Evolutionary conservation across 805 yeast species (phyloP), one percentile per base, ranked within the genome.

Genomic region (Hanseniaspora occidentalis): DNA sequence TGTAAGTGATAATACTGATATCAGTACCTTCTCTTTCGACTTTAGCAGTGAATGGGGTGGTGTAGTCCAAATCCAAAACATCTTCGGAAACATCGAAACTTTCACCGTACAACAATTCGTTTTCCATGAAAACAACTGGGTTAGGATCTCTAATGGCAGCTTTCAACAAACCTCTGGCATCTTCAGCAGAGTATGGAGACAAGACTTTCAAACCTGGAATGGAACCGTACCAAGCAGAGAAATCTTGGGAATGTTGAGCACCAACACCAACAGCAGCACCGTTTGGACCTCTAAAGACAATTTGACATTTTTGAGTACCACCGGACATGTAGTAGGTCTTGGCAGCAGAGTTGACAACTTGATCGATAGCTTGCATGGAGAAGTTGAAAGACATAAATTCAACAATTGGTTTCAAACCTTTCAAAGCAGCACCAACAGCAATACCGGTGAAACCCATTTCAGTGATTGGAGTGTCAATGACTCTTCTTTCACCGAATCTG

Each of bases 241-340:
- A 92, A 69, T 86, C 94, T 70, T 92, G 99, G 21, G 98, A 92
- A 70, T 92, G 99, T 69, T 92, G 99, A 44, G 99, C 99, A 54
- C 77, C 99, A 53, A 92, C 98, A 76, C 97, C 97, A 38, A 96
- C 96, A 52, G 98, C 96, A 38, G 98, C 96, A 67, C 98, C 99
- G 66, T 92, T 92, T 47, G 99, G 97, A 57, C 99, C 99, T 69
- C 99, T 81, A 74, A 92, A 92, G 41, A 95, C 88, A 59, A 89
- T 84, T 67, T 84, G 88, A 73, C 96, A 88, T 47, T 89, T 89
- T 67, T 88, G 96, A 48, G 79, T 83, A 72, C 99, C 99, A 64
- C 99, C 99, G 48, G 96, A 84, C 99, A 92, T 92, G 72, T 92
- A 92, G 66, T 78, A 85, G 38, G 98, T 92, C 74, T 89, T 92